Evolutionary conservation across 2,329 filamentous ascomycete species (phyloP).

Genomic region (Penicillium freii): DNA sequence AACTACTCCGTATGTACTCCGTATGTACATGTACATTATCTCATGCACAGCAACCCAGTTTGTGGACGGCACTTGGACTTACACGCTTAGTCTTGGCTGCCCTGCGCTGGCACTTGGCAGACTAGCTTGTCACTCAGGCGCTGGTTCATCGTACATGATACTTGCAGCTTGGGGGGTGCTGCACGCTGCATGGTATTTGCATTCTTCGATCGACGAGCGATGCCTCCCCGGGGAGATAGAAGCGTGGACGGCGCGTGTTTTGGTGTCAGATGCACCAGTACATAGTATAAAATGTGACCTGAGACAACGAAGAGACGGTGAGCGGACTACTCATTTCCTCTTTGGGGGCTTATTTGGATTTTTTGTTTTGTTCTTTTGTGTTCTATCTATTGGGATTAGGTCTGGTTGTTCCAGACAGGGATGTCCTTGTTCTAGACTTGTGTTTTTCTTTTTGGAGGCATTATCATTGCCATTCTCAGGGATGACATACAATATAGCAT

Average conservation of each 20-base stretch:
- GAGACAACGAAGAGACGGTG: constrained; percentile 10
- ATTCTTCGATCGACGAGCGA: constrained; percentile 8
- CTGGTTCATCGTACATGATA: constrained; percentile 5
- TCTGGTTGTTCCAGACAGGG: background rate
- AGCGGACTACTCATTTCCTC: background rate
- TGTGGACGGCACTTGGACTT: background rate
- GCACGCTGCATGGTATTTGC: background rate
- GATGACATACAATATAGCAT: background rate
- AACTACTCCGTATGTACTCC: too few species aligned
- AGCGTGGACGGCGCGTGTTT: constrained; percentile 2
- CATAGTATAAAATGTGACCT: background rate
- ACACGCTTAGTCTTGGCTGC: background rate
- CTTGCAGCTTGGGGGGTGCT: background rate
- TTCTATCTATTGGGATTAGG: background rate
- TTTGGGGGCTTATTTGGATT: background rate
- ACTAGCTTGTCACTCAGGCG: background rate
- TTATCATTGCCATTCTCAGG: background rate
- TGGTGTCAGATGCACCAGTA: background rate
- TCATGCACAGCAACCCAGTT: background rate
- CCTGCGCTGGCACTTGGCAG: constrained; percentile 9
- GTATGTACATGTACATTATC: background rate
- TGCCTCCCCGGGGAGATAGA: constrained; percentile 1
- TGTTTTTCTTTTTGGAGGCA: background rate
- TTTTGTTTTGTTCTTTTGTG: background rate
- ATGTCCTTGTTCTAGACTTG: background rate